These are phyloP conservation scores for Coemansia brasiliensis DNA, from an alignment of 192 early-diverging fungal species.

Conservation along the genomic window DNA sequence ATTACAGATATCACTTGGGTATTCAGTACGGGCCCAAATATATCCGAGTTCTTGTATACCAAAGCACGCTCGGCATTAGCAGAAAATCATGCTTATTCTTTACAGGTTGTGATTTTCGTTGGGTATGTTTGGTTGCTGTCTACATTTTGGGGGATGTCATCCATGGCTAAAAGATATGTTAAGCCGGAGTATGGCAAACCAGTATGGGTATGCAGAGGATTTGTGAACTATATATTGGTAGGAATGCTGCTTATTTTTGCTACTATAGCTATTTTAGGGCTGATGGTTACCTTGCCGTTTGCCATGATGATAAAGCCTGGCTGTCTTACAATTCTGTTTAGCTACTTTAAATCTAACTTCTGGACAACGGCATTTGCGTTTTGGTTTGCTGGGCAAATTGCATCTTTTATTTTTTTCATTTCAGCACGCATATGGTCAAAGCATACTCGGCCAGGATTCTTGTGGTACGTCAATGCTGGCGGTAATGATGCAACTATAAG, in stretches of 20 bases:
- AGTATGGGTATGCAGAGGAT: background rate
- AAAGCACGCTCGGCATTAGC: background rate
- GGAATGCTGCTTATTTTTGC: too few species aligned
- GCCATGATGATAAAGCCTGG: too few species aligned
- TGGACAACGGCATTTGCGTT: too few species aligned
- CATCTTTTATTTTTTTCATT: too few species aligned
- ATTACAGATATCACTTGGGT: too few species aligned
- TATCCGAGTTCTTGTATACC: background rate
- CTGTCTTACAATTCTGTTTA: too few species aligned
- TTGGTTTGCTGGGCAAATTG: too few species aligned
- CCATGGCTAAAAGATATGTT: background rate
- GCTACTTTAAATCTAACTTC: too few species aligned
- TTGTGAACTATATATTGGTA: background rate
- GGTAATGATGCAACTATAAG: background rate
- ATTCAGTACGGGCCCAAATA: background rate
- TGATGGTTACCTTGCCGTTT: too few species aligned
- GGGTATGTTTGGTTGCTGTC: background rate
- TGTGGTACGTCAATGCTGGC: slow-evolving; percentile 7
- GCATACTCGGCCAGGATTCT: slow-evolving; percentile 5
- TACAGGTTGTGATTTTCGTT: background rate
- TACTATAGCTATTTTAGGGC: too few species aligned
- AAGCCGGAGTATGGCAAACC: background rate
- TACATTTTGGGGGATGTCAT: background rate
- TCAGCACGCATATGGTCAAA: too few species aligned
- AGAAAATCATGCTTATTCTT: background rate